Conservation (phyloP, 148 eudicot species). For the Vaccinium vitisidaea region DNA sequence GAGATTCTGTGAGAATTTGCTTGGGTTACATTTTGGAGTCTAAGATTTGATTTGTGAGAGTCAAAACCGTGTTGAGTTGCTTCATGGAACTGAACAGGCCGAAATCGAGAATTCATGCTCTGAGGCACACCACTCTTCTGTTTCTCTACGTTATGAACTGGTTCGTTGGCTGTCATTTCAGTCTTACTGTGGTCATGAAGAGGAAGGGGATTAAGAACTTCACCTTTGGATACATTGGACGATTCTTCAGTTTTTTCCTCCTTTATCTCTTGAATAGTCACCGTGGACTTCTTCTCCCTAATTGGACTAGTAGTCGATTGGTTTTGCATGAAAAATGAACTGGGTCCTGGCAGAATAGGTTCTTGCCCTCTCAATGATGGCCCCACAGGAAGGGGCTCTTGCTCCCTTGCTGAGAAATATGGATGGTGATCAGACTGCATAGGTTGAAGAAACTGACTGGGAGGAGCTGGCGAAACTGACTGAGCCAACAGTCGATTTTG, state of each 20-base stretch:
- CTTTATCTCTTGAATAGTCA: slow-evolving; percentile 39
- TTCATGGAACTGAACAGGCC: not conserved
- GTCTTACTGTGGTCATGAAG: slow-evolving; percentile 17
- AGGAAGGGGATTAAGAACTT: slow-evolving; percentile 6
- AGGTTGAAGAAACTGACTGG: slow-evolving; percentile 31
- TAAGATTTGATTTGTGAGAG: slow-evolving; percentile 14
- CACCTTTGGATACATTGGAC: slow-evolving; percentile 21
- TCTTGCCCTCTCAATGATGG: slow-evolving; percentile 13
- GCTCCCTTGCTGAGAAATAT: slow-evolving; percentile 21
- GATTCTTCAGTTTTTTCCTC: slow-evolving; percentile 28
- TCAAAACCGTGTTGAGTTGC: slow-evolving; percentile 17
- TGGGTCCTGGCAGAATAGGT: not conserved
- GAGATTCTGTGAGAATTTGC: slow-evolving; percentile 14
- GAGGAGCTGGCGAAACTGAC: slow-evolving; percentile 33
- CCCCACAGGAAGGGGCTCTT: slow-evolving; percentile 9
- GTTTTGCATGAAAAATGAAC: slow-evolving; percentile 31
- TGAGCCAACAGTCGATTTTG: slow-evolving; percentile 39
- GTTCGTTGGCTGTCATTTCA: slow-evolving; percentile 17
- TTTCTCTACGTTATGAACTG: slow-evolving; percentile 18
- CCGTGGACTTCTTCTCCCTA: slow-evolving; percentile 30
- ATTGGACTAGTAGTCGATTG: slow-evolving; percentile 20
- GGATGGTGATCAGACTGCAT: slow-evolving; percentile 32
- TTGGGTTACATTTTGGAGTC: slow-evolving; percentile 12
- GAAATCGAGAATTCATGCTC: slow-evolving; percentile 1
- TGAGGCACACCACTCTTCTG: slow-evolving; percentile 15